Conservation (phyloP, 768 basidiomycete genomes). For the Trametes gibbosa region DNA sequence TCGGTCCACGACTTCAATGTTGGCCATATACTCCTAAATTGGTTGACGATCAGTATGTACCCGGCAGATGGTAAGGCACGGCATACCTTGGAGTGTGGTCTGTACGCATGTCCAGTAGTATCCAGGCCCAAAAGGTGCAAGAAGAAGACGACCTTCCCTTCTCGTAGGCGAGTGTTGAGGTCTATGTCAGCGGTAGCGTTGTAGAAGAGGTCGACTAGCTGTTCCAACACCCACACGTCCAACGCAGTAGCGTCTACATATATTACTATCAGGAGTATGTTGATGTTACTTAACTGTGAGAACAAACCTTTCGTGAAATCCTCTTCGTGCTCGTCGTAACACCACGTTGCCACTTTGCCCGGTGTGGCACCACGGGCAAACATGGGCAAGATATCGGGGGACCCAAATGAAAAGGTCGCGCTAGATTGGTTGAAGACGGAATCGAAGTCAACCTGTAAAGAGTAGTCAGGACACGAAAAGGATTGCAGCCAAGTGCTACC, state of each 20-base stretch:
- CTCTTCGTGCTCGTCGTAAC: slow-evolving; percentile 73
- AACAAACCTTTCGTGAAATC: slow-evolving; percentile 79
- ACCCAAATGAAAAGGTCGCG: slow-evolving; percentile 79
- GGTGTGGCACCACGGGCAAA: slow-evolving; percentile 72
- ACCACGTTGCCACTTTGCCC: slow-evolving; percentile 72
- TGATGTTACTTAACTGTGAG: not conserved
- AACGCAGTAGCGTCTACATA: slow-evolving; percentile 66
- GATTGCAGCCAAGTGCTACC: not conserved
- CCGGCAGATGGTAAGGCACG: not conserved
- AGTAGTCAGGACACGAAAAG: not conserved
- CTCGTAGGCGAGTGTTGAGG: slow-evolving; percentile 51
- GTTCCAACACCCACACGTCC: slow-evolving; percentile 77
- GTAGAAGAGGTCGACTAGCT: slow-evolving; percentile 55
- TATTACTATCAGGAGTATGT: not conserved
- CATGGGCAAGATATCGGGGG: slow-evolving; percentile 88
- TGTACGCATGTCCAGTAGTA: slow-evolving; percentile 83
- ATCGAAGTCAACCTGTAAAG: slow-evolving; percentile 64
- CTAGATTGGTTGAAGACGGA: slow-evolving; percentile 84
- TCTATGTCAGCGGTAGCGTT: slow-evolving; percentile 56
- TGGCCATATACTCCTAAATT: slow-evolving; percentile 77
- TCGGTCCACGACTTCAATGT: slow-evolving; percentile 74
- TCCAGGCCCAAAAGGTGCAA: slow-evolving; percentile 82
- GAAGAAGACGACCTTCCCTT: slow-evolving; percentile 71
- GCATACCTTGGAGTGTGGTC: slow-evolving; percentile 71
- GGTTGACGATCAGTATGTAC: not conserved